Percentiles rank a stretch among this genome's conserved stretches.
Evolutionary conservation across 1,139 yeast genomes (phyloP).

Genomic region (Pneumocystis oryctolagi): DNA sequence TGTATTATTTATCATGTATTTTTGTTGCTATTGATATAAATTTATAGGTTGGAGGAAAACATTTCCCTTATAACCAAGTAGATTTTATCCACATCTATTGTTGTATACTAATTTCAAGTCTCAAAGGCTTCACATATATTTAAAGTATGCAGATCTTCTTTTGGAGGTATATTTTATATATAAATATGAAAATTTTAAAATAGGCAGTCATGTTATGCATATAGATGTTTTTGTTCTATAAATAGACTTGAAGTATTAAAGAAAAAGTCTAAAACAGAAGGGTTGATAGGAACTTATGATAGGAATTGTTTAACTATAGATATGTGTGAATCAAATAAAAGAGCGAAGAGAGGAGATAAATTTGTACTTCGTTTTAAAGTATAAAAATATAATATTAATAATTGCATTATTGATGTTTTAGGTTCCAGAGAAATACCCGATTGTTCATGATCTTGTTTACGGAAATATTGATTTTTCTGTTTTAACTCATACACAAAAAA

Average conservation of each 20-base stretch:
- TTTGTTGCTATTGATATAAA: not conserved
- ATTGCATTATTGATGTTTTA: conserved; percentile 13
- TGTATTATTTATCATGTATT: not conserved
- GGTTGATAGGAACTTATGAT: conserved; percentile 89
- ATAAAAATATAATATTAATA: conserved; percentile 29
- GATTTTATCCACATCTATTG: not conserved
- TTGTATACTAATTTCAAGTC: not conserved
- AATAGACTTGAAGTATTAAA: conserved; percentile 57
- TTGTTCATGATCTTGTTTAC: conserved; percentile 57
- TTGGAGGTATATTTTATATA: conserved; percentile 24
- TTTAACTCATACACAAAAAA: conserved; percentile 52
- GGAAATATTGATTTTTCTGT: conserved; percentile 67
- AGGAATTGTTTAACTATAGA: conserved; percentile 48
- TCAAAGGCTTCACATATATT: conserved; percentile 32
- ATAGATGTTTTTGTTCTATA: conserved; percentile 71
- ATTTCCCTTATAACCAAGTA: not conserved
- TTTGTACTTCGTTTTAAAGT: conserved; percentile 21
- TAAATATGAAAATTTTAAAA: not conserved
- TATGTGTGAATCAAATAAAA: conserved; percentile 28
- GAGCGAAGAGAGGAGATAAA: conserved; percentile 24
- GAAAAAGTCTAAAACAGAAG: conserved; percentile 54
- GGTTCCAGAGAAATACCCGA: conserved; percentile 56
- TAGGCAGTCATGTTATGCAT: conserved; percentile 45
- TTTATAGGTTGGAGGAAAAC: not conserved
- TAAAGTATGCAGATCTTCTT: conserved; percentile 39